These are phyloP conservation scores for Penicillium arizonense DNA, from an alignment of 495 filamentous ascomycete species.

Conservation along the genomic window DNA sequence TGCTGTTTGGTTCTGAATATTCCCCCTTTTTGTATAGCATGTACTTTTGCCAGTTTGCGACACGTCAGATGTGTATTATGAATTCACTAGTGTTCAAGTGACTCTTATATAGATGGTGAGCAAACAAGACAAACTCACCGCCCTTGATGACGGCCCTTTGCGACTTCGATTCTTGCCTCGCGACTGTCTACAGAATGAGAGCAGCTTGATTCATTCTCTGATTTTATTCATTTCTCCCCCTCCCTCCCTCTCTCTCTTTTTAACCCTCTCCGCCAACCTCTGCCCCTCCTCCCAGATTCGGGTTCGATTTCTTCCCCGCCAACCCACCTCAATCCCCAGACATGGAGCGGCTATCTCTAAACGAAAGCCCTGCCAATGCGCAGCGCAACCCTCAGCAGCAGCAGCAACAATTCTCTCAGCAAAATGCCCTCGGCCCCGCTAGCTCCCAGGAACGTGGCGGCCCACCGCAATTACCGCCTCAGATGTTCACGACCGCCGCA, in stretches of 20 bases:
- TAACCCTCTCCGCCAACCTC: conserved; percentile 2
- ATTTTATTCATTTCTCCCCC: neutral
- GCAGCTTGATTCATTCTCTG: neutral
- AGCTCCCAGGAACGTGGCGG: conserved; percentile 29
- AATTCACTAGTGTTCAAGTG: neutral
- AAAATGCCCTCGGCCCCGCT: conserved; percentile 25
- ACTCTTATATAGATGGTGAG: neutral
- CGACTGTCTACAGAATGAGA: conserved; percentile 3
- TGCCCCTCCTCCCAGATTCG: conserved; percentile 5
- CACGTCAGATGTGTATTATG: neutral
- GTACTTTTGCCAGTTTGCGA: neutral
- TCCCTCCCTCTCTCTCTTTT: neutral
- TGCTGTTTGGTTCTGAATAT: neutral
- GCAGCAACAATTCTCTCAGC: conserved; percentile 26
- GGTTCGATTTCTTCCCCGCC: conserved; percentile 7
- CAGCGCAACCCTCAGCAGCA: conserved; percentile 24
- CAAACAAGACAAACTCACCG: conserved; percentile 25
- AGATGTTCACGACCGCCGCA: conserved; percentile 98
- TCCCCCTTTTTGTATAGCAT: conserved; percentile 10
- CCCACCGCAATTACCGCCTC: conserved; percentile 54
- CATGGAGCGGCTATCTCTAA: conserved; percentile 44
- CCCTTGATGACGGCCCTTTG: conserved; percentile 14
- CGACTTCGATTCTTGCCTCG: neutral
- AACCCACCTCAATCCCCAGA: conserved; percentile 6
- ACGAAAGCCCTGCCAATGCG: conserved; percentile 32